Percentiles rank a stretch among this genome's conserved stretches.
Evolutionary conservation across 2,329 filamentous ascomycete genomes (phyloP).

Genomic region (Cercospora beticola): DNA sequence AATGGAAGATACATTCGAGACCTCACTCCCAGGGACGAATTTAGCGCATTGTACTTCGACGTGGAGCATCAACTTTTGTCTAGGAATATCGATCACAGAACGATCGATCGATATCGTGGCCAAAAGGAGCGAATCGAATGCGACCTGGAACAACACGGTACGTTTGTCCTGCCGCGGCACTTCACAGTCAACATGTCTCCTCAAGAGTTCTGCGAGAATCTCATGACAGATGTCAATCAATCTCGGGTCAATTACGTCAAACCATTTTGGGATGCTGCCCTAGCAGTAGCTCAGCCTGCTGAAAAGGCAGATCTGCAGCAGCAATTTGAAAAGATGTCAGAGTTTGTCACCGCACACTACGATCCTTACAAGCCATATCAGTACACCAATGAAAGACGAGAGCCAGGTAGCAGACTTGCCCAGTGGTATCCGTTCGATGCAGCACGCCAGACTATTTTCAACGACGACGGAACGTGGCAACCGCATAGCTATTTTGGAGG

Average conservation of each 20-base stretch:
- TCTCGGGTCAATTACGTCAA: neutral
- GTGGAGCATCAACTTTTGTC: neutral
- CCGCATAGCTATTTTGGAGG: neutral
- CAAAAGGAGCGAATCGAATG: neutral
- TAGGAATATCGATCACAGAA: neutral
- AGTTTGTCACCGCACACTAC: neutral
- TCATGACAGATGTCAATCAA: neutral
- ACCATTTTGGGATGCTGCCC: neutral
- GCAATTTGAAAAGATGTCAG: neutral
- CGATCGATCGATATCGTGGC: neutral
- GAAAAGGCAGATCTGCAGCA: neutral
- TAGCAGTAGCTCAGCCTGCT: neutral
- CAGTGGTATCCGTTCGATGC: neutral
- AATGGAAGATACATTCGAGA: neutral
- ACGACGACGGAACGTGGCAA: neutral
- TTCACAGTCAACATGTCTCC: neutral
- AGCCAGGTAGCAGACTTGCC: neutral
- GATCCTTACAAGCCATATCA: neutral
- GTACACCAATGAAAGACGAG: neutral
- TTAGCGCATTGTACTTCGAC: neutral
- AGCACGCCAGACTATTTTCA: neutral
- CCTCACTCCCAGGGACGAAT: neutral
- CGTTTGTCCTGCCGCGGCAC: neutral
- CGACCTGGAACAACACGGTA: neutral
- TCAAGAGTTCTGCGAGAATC: neutral